phyloP scores from a whole-genome alignment of 129 eudicot genomes.

The Deinandra increscens region DNA sequence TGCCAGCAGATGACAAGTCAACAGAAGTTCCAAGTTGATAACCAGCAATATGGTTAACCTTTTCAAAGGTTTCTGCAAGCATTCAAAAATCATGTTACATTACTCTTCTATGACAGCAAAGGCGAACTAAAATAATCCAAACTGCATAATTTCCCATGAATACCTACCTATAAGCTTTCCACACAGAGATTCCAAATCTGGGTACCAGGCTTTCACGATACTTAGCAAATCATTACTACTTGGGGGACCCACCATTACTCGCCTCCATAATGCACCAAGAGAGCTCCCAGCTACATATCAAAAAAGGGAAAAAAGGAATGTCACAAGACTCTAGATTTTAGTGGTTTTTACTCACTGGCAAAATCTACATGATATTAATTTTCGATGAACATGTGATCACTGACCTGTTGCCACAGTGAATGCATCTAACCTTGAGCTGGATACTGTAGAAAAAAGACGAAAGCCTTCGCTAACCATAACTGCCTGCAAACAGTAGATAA shows the following conservation, averaged over 20 bases:
- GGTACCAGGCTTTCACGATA: constrained; percentile 75
- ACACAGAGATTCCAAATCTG: constrained; percentile 60
- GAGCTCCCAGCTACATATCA: constrained; percentile 48
- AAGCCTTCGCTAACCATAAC: constrained; percentile 66
- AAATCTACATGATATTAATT: neutral
- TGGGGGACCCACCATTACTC: constrained; percentile 60
- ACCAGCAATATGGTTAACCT: constrained; percentile 51
- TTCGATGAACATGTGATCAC: constrained; percentile 5
- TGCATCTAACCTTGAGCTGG: constrained; percentile 57
- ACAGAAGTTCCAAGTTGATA: constrained; percentile 44
- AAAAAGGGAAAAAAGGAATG: neutral
- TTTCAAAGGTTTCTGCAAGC: constrained; percentile 75
- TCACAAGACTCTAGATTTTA: neutral
- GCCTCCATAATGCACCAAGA: constrained; percentile 80
- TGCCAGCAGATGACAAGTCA: constrained; percentile 42
- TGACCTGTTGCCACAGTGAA: constrained; percentile 59
- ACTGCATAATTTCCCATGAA: neutral
- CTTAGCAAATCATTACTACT: constrained; percentile 50
- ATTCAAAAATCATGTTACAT: neutral
- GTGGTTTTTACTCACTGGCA: neutral
- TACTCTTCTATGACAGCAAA: neutral
- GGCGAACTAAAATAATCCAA: neutral
- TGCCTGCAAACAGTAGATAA: constrained; percentile 51
- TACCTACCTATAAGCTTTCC: constrained; percentile 86
- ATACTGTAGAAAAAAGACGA: constrained; percentile 82